These are phyloP conservation scores for Dendrocalamus sinicus DNA, from an alignment of 176 grass and related monocot genomes.

Conservation along the genomic window DNA sequence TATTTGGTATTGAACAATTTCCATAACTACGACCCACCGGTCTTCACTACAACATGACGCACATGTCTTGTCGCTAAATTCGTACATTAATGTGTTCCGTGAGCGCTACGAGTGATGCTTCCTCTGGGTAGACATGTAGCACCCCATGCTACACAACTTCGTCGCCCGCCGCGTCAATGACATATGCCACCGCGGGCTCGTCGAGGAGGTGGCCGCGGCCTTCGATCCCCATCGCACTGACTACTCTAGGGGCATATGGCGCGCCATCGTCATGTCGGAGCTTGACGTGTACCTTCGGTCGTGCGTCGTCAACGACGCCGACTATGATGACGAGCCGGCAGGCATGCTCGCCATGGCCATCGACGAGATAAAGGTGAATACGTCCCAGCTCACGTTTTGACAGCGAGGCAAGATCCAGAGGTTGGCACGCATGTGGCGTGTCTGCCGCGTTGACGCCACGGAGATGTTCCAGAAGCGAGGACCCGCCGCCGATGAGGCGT, in stretches of 20 bases:
- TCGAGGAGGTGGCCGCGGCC: conserved; percentile 67
- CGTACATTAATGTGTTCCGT: conserved; percentile 39
- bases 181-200: conserved; percentile 65
- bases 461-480: conserved; percentile 60
- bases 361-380: conserved; percentile 82
- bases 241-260: conserved; percentile 73
- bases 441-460: conserved; percentile 74
- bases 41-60: too few relatives aligned
- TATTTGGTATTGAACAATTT: too few relatives aligned
- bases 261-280: conserved; percentile 82
- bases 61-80: too few relatives aligned
- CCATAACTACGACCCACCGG: too few relatives aligned
- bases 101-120: conserved; percentile 75
- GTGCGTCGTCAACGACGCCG: background rate
- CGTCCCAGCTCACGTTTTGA: conserved; percentile 60
- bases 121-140: conserved; percentile 85
- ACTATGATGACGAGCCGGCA: conserved; percentile 37
- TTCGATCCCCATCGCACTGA: conserved; percentile 66
- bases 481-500: conserved; percentile 51
- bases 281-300: conserved; percentile 72
- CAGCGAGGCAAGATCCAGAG: conserved; percentile 80
- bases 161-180: conserved; percentile 70
- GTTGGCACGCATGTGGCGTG: conserved; percentile 66
- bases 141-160: conserved; percentile 60
- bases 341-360: conserved; percentile 58